Conservation (phyloP, 768 basidiomycete species). For the Tricholoma hemisulphureum region DNA sequence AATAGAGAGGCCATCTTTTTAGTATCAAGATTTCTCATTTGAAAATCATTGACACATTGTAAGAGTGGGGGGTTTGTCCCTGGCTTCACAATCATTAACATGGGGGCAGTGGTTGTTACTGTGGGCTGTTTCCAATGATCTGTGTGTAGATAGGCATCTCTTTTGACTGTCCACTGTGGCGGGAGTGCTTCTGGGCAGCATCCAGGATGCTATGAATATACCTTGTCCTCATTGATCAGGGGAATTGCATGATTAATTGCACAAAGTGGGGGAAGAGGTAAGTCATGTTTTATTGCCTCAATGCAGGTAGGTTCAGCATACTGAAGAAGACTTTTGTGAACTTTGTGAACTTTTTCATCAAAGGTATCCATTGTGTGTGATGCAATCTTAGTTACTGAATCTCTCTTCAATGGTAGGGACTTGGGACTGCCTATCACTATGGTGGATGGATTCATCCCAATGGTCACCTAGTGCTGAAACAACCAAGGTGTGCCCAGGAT, state of each 20-base stretch:
- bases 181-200: constrained; percentile 38
- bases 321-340: background rate
- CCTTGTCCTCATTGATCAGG: constrained; percentile 23
- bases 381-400: constrained; percentile 5
- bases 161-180: constrained; percentile 29
- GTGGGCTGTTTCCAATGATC: constrained; percentile 30
- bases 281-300: constrained; percentile 24
- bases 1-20: constrained; percentile 10
- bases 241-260: constrained; percentile 43
- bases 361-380: constrained; percentile 6
- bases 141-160: constrained; percentile 25
- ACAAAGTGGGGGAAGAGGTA: constrained; percentile 34
- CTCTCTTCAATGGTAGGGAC: constrained; percentile 12
- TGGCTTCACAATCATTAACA: constrained; percentile 17
- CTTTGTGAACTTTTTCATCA: background rate
- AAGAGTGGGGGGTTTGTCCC: background rate
- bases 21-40: constrained; percentile 4
- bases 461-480: constrained; percentile 28
- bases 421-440: background rate
- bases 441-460: constrained; percentile 21
- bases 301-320: constrained; percentile 13
- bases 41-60: background rate
- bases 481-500: constrained; percentile 36
- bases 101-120: constrained; percentile 33
- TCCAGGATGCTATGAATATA: constrained; percentile 33